Conservation (phyloP, 2,329 filamentous ascomycete species). For the Thielaviopsis punctulata region DNA sequence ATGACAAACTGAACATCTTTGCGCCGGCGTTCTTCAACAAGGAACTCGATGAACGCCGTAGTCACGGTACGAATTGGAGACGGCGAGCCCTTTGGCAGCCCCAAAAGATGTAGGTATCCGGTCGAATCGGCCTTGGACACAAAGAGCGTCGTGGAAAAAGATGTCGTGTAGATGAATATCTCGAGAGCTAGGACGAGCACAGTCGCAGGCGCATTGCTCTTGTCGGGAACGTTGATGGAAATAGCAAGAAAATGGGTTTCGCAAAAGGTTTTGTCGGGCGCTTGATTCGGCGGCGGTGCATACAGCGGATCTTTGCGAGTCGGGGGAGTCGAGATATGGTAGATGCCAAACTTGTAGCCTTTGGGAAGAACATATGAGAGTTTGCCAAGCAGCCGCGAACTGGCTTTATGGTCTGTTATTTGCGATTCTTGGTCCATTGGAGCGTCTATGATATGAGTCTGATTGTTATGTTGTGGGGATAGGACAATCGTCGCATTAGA, state of each 20-base stretch:
- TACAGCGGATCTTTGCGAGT: constrained; percentile 59
- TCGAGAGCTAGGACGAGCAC: constrained; percentile 73
- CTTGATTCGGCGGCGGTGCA: constrained; percentile 54
- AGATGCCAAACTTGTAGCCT: constrained; percentile 44
- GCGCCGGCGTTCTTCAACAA: constrained; percentile 50
- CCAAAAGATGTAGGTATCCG: constrained; percentile 57
- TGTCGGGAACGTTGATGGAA: constrained; percentile 24
- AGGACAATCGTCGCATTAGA: not conserved
- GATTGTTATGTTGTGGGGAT: not conserved
- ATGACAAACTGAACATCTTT: constrained; percentile 53
- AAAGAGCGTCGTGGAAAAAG: constrained; percentile 69
- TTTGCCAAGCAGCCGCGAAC: constrained; percentile 20
- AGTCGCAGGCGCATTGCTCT: constrained; percentile 20
- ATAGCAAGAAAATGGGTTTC: constrained; percentile 61
- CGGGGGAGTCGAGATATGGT: constrained; percentile 79
- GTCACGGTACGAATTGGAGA: constrained; percentile 63
- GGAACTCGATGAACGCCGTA: constrained; percentile 56
- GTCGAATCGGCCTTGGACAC: constrained; percentile 96
- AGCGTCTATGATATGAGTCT: not conserved
- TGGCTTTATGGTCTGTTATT: constrained; percentile 15
- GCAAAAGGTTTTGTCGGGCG: constrained; percentile 63
- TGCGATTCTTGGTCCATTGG: constrained; percentile 2
- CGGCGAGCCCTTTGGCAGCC: constrained; percentile 41
- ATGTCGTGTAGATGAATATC: constrained; percentile 71
- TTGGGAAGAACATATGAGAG: constrained; percentile 36